Evolutionary conservation across 345 rosid genomes (phyloP), one percentile per base, ranked within the genome.

Genomic region (Crucihimalaya himalaica): DNA sequence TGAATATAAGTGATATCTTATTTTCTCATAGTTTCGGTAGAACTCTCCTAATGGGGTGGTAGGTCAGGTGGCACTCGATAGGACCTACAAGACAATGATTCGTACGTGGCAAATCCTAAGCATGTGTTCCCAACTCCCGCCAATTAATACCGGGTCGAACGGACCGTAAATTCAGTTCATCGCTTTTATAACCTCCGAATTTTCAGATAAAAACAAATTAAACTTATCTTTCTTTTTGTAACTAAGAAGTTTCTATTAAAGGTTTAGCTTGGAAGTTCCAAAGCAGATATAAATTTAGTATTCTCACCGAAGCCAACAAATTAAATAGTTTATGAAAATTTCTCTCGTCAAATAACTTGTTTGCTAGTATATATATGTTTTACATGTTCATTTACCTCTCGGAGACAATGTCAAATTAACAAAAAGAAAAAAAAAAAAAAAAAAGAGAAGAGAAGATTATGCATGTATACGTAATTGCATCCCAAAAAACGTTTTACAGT

Each of bases 131-230:
- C 70, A 67, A 43, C 42, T 69, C 63, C 63, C 51, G 74, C 70
- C 74, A 68, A 45, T 76, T 61, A 76, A 69, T 62, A 63, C 61
- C 80, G 75, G 71, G 59, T 35, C 32, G 65, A 62, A 4, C 59
- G 35, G 75, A 76, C 80, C 75, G 75, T 51, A 69, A 68, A 63
- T 34, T 69, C 70, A 68, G 79, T 76, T 76, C 7, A 34, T 54
- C 53, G 8, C 70, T 76, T 69, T n/a, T n/a, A n/a, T 45, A 76
- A 63, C 60, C 54, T 56, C 70, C 66, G 35, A 70, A 19, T 70
- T 70, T 76, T 46, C 75, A 25, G 75, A 45, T 32, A 63, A 19
- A 47, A 21, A 10, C 32, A 53, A 40, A 18, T 68, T 59, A 59
- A 39, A 35, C 39, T 35, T 43, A 16, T 29, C 48, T 43, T 28